A percentile compares a stretch with the other conserved stretches of the same genome.
Evolutionary conservation across 2,329 filamentous ascomycete genomes (phyloP).

Genomic region (Macroventuria anomochaeta): DNA sequence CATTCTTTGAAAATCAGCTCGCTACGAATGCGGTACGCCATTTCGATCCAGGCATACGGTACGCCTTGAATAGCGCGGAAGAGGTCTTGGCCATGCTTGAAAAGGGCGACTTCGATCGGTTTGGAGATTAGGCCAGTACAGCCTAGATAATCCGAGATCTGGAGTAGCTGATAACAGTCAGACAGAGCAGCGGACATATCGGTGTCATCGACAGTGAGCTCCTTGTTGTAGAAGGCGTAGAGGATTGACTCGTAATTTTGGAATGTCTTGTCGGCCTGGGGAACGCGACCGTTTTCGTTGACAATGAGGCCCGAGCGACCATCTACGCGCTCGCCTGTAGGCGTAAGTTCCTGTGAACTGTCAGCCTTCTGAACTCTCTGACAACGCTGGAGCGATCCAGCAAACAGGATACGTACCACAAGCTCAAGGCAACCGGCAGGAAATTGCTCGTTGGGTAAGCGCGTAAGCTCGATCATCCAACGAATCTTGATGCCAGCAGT

Average conservation of each 20-base stretch:
- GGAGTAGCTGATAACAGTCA: conserved; percentile 51
- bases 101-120: conserved; percentile 56
- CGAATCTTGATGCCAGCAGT: conserved; percentile 34
- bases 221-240: conserved; percentile 55
- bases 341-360: conserved; percentile 41
- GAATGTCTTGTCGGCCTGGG: conserved; percentile 33
- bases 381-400: not conserved
- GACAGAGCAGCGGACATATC: conserved; percentile 50
- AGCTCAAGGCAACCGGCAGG: conserved; percentile 34
- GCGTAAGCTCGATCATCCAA: conserved; percentile 44
- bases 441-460: conserved; percentile 25
- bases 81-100: conserved; percentile 56
- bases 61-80: conserved; percentile 53
- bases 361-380: not conserved
- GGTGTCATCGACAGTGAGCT: conserved; percentile 50
- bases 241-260: conserved; percentile 54
- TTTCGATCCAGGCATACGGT: conserved; percentile 55
- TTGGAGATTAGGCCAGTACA: conserved; percentile 53
- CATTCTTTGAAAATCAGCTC: conserved; percentile 55
- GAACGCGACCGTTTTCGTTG: conserved; percentile 47
- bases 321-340: conserved; percentile 38
- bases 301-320: conserved; percentile 29
- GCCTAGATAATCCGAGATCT: conserved; percentile 56
- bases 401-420: conserved; percentile 25
- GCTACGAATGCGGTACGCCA: conserved; percentile 55